Conservation (phyloP, 441 rosid genomes). For the Daphne laureola region DNA sequence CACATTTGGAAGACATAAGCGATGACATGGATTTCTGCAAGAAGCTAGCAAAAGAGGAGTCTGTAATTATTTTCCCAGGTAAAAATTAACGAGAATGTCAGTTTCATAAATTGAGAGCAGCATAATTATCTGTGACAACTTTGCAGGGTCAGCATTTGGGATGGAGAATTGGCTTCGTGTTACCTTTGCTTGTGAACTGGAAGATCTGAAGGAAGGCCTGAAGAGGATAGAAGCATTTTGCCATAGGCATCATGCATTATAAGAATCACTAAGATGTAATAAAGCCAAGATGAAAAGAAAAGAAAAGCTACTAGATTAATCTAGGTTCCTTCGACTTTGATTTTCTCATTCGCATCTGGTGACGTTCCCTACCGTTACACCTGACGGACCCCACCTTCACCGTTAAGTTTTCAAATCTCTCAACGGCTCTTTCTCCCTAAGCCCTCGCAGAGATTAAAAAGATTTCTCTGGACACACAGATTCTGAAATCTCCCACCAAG, state of each 20-base stretch:
- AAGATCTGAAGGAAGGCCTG: conserved; percentile 30
- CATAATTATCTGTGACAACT: neutral
- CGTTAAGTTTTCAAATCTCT: conserved; percentile 18
- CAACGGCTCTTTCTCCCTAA: conserved; percentile 30
- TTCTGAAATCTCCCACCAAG: neutral
- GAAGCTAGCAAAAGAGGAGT: conserved; percentile 45
- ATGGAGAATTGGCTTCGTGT: conserved; percentile 43
- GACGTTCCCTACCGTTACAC: conserved; percentile 30
- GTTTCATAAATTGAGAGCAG: too few species aligned
- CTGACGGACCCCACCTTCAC: conserved; percentile 25
- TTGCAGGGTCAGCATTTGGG: conserved; percentile 30
- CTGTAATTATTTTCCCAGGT: conserved; percentile 48
- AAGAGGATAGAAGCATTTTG: conserved; percentile 32
- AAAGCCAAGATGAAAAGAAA: too few species aligned
- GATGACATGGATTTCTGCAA: conserved; percentile 45
- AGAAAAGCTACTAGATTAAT: too few species aligned
- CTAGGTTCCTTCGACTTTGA: too few species aligned
- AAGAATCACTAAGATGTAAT: too few species aligned
- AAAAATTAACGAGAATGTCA: too few species aligned
- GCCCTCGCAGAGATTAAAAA: conserved; percentile 1
- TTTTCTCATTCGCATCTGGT: too few species aligned
- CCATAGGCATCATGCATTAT: conserved; percentile 36
- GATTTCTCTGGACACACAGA: too few species aligned
- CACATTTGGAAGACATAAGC: conserved; percentile 31
- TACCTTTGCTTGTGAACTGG: conserved; percentile 33